phyloP scores from a whole-genome alignment of 768 basidiomycete genomes.

The Trichaptum fuscoviolaceum region DNA sequence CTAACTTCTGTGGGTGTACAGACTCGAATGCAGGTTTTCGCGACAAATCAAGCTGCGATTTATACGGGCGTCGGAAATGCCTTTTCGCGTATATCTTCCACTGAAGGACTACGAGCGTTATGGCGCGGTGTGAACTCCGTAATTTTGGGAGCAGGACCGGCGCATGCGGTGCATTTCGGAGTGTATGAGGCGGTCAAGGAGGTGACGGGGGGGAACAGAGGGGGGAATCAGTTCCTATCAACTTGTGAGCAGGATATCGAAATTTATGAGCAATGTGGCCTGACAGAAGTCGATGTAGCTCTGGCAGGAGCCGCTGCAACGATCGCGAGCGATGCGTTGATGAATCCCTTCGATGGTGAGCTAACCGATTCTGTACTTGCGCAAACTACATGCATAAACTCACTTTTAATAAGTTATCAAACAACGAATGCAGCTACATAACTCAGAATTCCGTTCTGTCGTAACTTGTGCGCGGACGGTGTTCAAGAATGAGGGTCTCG shows the following conservation, averaged over 20 bases:
- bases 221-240: slow-evolving; percentile 76
- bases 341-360: slow-evolving; percentile 99
- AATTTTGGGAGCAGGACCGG: slow-evolving; percentile 93
- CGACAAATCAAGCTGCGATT: slow-evolving; percentile 76
- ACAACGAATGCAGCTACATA: slow-evolving; percentile 98
- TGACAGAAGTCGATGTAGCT: slow-evolving; percentile 41
- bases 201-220: slow-evolving; percentile 76
- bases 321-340: slow-evolving; percentile 91
- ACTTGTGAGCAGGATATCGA: slow-evolving; percentile 56
- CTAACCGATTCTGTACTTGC: not conserved
- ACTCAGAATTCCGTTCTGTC: slow-evolving; percentile 86
- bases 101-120: slow-evolving; percentile 84
- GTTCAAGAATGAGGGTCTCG: slow-evolving; percentile 77
- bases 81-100: slow-evolving; percentile 86
- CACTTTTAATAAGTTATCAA: slow-evolving; percentile 73
- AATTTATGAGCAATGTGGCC: not conserved
- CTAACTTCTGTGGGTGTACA: slow-evolving; percentile 27
- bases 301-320: slow-evolving; percentile 93
- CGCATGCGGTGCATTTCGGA: slow-evolving; percentile 97
- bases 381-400: slow-evolving; percentile 9
- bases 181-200: slow-evolving; percentile 94
- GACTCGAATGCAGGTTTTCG: slow-evolving; percentile 99
- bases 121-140: slow-evolving; percentile 98
- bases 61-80: slow-evolving; percentile 91
- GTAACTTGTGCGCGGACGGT: slow-evolving; percentile 81